Conservation (phyloP, 164 flowering plant genomes). For the Dillenia turbinata region DNA sequence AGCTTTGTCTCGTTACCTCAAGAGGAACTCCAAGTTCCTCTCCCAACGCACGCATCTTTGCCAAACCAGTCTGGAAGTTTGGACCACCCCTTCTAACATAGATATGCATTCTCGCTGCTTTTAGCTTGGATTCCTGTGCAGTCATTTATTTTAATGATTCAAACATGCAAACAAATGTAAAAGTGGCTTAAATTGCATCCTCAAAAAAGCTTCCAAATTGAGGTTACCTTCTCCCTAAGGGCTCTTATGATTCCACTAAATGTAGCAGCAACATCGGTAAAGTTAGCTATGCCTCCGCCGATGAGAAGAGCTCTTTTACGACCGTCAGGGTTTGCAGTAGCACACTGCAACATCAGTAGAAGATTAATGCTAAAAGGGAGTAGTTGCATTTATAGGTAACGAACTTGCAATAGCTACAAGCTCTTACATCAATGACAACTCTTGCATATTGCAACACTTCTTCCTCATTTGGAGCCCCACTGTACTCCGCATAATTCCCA, state of each 20-base stretch:
- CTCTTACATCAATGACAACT: background rate
- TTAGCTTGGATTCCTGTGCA: constrained; percentile 16
- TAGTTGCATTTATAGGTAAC: background rate
- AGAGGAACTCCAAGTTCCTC: constrained; percentile 53
- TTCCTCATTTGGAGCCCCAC: too few species aligned
- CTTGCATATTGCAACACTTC: too few species aligned
- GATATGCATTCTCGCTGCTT: constrained; percentile 18
- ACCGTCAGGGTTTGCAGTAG: constrained; percentile 21
- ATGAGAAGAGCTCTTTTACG: constrained; percentile 17
- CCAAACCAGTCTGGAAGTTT: constrained; percentile 32
- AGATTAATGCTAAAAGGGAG: background rate
- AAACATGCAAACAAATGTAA: background rate
- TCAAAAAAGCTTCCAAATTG: background rate
- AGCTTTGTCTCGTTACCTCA: constrained; percentile 24
- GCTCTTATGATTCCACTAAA: constrained; percentile 22
- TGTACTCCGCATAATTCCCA: too few species aligned
- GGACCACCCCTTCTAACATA: constrained; percentile 21
- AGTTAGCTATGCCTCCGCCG: constrained; percentile 22
- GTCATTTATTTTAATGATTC: too few species aligned
- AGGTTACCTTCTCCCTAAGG: constrained; percentile 16
- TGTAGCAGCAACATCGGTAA: constrained; percentile 23
- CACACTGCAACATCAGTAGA: constrained; percentile 11
- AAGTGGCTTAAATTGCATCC: background rate
- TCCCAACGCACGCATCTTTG: constrained; percentile 49
- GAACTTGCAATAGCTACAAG: background rate